These are phyloP conservation scores for Cutaneotrichosporon sp. DNA, from an alignment of 1,284 basidiomycete species.

Conservation along the genomic window DNA sequence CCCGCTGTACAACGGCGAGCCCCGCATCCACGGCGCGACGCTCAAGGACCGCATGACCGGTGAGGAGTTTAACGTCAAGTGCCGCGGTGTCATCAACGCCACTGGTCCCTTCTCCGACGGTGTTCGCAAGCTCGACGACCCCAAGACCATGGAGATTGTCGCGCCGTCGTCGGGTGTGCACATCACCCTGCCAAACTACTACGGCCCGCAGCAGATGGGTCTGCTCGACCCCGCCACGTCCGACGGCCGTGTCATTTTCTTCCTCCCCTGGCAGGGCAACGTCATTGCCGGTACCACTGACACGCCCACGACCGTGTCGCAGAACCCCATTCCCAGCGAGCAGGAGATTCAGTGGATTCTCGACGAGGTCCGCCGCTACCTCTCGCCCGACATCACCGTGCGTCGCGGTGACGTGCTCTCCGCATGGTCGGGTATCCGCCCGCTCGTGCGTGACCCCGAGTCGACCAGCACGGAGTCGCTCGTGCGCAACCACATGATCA, in stretches of 20 bases:
- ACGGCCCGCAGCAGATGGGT: slow-evolving; percentile 91
- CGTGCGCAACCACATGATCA: slow-evolving; percentile 91
- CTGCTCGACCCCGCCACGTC: slow-evolving; percentile 91
- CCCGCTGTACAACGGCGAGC: slow-evolving; percentile 50
- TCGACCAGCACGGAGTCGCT: slow-evolving; percentile 78
- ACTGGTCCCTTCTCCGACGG: slow-evolving; percentile 92
- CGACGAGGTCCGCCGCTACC: slow-evolving; percentile 76
- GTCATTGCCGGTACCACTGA: slow-evolving; percentile 98
- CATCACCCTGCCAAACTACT: slow-evolving; percentile 95
- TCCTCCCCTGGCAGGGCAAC: slow-evolving; percentile 97
- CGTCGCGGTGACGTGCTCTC: slow-evolving; percentile 93
- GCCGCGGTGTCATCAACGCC: slow-evolving; percentile 92
- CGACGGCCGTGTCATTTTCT: slow-evolving; percentile 97
- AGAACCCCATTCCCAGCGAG: slow-evolving; percentile 78
- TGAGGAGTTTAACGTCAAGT: slow-evolving; percentile 72
- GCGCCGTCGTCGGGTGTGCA: slow-evolving; percentile 90
- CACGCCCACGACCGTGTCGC: slow-evolving; percentile 67
- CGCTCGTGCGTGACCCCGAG: slow-evolving; percentile 78
- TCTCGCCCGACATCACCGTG: slow-evolving; percentile 87
- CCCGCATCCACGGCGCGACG: slow-evolving; percentile 67
- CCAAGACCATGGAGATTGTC: slow-evolving; percentile 76
- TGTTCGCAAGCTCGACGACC: slow-evolving; percentile 79
- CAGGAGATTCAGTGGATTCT: slow-evolving; percentile 96
- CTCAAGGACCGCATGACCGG: slow-evolving; percentile 73
- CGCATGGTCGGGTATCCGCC: slow-evolving; percentile 89